A percentile compares a stretch with the other conserved stretches of the same genome.
These are phyloP conservation scores for Daldinia sp. DNA, from an alignment of 2,329 filamentous ascomycete species.

Conservation along the genomic window DNA sequence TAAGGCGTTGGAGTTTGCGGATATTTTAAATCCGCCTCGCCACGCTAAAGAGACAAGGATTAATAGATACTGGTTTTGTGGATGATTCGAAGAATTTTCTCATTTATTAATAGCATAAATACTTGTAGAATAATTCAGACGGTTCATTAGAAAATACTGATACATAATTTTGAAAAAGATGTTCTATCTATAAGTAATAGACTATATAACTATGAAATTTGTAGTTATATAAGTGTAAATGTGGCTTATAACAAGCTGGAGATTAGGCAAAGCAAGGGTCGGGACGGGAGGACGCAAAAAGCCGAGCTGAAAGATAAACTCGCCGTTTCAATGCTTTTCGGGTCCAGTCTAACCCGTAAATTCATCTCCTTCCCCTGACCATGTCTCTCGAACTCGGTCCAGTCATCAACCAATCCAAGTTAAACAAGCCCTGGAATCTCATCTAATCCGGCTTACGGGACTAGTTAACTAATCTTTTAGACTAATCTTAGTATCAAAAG, in stretches of 20 bases:
- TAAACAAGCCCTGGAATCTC: conserved; percentile 18
- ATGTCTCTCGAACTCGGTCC: conserved; percentile 28
- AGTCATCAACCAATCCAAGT: conserved; percentile 24
- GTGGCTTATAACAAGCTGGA: neutral
- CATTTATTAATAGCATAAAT: too few species aligned
- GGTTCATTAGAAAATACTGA: neutral
- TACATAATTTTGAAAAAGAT: neutral
- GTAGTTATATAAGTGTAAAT: neutral
- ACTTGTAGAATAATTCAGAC: too few species aligned
- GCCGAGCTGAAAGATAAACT: conserved; percentile 31
- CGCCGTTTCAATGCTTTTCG: conserved; percentile 27
- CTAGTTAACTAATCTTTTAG: too few species aligned
- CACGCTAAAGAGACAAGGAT: conserved; percentile 1
- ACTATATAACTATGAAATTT: neutral
- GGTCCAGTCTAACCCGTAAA: neutral
- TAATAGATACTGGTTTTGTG: neutral
- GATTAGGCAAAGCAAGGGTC: conserved; percentile 12
- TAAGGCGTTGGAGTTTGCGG: neutral
- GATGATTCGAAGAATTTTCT: neutral
- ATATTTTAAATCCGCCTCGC: neutral
- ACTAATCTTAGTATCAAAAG: conserved; percentile 27
- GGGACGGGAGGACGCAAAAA: conserved; percentile 40
- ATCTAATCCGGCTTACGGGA: conserved; percentile 12
- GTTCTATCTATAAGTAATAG: neutral
- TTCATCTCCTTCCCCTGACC: conserved; percentile 18